phyloP scores from a whole-genome alignment of 2,329 filamentous ascomycete species.

The Aureobasidium sp. region DNA sequence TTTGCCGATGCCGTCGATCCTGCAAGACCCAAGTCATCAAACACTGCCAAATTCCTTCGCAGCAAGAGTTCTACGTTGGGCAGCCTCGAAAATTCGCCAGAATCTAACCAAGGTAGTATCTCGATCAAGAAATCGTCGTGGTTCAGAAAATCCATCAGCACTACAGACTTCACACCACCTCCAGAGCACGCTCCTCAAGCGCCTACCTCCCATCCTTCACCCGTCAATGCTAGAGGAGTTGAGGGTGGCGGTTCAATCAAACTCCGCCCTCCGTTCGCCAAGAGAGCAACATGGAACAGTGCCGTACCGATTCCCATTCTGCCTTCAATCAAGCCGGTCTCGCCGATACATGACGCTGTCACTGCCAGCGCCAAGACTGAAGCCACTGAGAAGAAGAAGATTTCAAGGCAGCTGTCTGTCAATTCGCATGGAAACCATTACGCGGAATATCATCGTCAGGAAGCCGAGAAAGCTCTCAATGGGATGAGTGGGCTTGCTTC shows the following conservation, averaged over 20 bases:
- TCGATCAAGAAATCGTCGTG: constrained; percentile 79
- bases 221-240: constrained; percentile 37
- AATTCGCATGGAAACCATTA: constrained; percentile 92
- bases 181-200: constrained; percentile 42
- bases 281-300: constrained; percentile 91
- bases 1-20: constrained; percentile 90
- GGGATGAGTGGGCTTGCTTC: constrained; percentile 70
- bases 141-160: constrained; percentile 93
- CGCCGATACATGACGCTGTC: constrained; percentile 89
- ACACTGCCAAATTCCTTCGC: constrained; percentile 72
- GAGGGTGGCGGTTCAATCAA: constrained; percentile 42
- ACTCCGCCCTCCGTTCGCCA: constrained; percentile 54
- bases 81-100: constrained; percentile 56
- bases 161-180: constrained; percentile 63
- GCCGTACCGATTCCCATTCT: constrained; percentile 94
- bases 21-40: constrained; percentile 84
- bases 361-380: constrained; percentile 56
- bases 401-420: constrained; percentile 87
- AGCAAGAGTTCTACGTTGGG: constrained; percentile 84
- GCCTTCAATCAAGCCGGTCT: constrained; percentile 88
- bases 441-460: constrained; percentile 68
- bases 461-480: constrained; percentile 84
- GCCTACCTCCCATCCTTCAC: constrained; percentile 32
- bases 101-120: constrained; percentile 48
- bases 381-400: constrained; percentile 70